Evolutionary conservation across 2,329 filamentous ascomycete species (phyloP), one percentile per base, ranked within the genome.

Genomic region (Xylariaceae sp.): DNA sequence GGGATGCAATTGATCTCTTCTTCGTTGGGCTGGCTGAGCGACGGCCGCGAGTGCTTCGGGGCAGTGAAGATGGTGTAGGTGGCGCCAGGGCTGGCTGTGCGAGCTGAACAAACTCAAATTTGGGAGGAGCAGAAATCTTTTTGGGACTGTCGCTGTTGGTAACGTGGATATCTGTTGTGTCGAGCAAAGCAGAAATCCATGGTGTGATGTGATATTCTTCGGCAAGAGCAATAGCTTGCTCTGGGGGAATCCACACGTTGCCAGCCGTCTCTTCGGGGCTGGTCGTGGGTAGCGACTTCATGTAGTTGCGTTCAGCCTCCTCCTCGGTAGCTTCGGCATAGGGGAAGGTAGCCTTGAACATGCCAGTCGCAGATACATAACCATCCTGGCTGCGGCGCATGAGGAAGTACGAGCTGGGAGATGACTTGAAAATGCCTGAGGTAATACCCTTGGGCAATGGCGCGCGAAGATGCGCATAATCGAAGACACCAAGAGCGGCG

Each of bases 391-490:
- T 92, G 58, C 88, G 85, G 68, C 88, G 84, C 88, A 98, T 98
- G 58, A 98, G 73, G 67, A 97, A 98, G 70, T 98, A 98, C 56
- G 88, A 93, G 65, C 89, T 89, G 5, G 93, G 92, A 64, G 83
- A 83, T 48, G 83, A 85, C 61, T 88, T 85, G 74, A 97, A 97
- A 60, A 98, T 94, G 62, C 93, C 93, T 5, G 91, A 95, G 22
- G 83, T 81, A 56, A 97, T 84, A 54, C 93, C 90, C 68, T 91
- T 93, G 40, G 93, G 93, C 37, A 98, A 73, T 12, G 93, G 92
- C 49, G 91, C 92, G 62, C 92, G 86, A 40, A 98, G 77, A 65
- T 98, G 93, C 54, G 91, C 92, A 67, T 98, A 98, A 68, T 97
- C 93, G 65, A 98, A 95, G 37, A 85, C 82, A 41, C 88, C 89